Base-by-base conservation (phyloP, 805 yeast genomes). In the Candida coquimbonensis region DNA sequence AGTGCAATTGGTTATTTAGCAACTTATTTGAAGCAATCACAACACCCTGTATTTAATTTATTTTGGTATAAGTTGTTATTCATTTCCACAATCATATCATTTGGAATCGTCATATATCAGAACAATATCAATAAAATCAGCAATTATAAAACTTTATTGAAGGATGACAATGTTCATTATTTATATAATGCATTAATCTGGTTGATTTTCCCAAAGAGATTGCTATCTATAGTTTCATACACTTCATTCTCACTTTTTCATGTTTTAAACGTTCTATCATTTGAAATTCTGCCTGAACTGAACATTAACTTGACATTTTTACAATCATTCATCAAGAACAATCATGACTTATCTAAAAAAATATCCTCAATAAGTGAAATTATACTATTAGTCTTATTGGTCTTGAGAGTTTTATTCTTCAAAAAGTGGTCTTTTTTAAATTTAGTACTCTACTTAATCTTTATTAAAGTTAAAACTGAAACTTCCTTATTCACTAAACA, bases 201-300 rank as follows among this genome's bases (percentile, higher is more conserved):
- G 80, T 65, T 74, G 57, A 51, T 76, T 7, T 60, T 81, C 47
- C 75, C 88, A 53, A 80, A 83, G 40, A 77, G 74, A 49, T 75
- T 77, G 51, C 60, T 86, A 45, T 75, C 95, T 3, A 67, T 83
- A 51, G 62, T 81, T 24, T 95, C 97, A 45, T 88, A 85, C 60
- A 69, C 78, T 39, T 68, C 86, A 46, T 90, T 84, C 64, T 83
- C 96, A 8, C 60, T 81, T 17, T 89, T 91, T 78, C 97, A 90
- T 62, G 80, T 79, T 11, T 69, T 89, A 57, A 81, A 83, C 17
- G 91, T 87, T 68, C 52, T 75, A 45, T 78, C 83, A 54, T 72
- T 79, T 37, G 75, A 73, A 52, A 53, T 91, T 46, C 69, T 90
- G 43, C 96, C 97, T 36, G 69, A 77, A 7, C 65, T 80, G 21